These are phyloP conservation scores for Cyclotella sp. DNA, from an alignment of 108 stramenopile genomes.

Conservation along the genomic window DNA sequence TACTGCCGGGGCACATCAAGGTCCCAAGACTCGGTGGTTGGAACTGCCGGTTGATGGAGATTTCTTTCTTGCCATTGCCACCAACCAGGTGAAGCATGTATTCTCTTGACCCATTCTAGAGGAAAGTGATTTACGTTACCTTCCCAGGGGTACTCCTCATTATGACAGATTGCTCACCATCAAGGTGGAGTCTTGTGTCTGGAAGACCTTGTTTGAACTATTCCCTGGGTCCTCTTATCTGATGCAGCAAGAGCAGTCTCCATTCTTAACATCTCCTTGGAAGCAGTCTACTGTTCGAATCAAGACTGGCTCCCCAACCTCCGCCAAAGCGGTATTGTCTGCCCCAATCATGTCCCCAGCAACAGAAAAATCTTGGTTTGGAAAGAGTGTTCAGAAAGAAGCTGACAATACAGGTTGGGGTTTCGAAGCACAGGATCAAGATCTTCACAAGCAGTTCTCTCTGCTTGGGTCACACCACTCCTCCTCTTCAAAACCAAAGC, in stretches of 20 bases:
- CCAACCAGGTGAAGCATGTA: not conserved
- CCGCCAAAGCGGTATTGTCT: not conserved
- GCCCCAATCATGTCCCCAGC: not conserved
- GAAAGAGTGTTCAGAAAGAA: not conserved
- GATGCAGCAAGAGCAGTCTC: not conserved
- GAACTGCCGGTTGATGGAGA: not conserved
- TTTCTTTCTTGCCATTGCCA: conserved; percentile 4
- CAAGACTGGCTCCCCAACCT: not conserved
- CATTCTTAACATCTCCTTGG: not conserved
- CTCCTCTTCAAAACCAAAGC: not conserved
- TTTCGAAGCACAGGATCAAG: not conserved
- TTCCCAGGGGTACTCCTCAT: not conserved
- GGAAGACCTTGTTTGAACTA: conserved; percentile 1
- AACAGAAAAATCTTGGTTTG: too few relatives aligned
- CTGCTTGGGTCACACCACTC: not conserved
- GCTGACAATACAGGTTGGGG: not conserved
- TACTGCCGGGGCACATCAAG: not conserved
- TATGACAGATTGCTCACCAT: not conserved
- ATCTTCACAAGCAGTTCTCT: not conserved
- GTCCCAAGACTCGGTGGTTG: not conserved
- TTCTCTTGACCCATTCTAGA: not conserved
- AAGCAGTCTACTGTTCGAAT: not conserved
- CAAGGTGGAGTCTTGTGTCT: conserved; percentile 5
- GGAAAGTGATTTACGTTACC: not conserved
- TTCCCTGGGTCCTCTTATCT: not conserved